Evolutionary conservation across 768 basidiomycete genomes (phyloP), one percentile per base, ranked within the genome.

Genomic region (Suillus luteus): DNA sequence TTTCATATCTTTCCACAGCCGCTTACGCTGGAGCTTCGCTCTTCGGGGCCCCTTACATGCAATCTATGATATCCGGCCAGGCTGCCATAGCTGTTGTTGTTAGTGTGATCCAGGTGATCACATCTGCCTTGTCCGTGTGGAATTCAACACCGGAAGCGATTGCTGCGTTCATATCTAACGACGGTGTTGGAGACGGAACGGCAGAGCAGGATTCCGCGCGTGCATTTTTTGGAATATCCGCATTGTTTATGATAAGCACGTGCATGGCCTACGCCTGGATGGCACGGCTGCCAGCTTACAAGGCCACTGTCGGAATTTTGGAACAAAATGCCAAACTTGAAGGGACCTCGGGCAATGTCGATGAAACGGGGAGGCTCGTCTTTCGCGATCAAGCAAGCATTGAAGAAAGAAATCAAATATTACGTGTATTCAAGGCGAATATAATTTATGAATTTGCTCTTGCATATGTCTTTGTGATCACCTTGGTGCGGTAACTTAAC

Each of bases 21-120:
- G 81, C 90, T 48, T 84, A 91, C 38, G 92, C 90, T 1, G 83
- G 92, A 31, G 92, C 93, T 2, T 87, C 92, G 0, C 77, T 93
- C 5, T 91, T 94, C 67, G 95, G 94, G 0, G 83, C 86, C 2
- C 73, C 81, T 8, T 87, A 87, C 14, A 83, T 95, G 59, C 90
- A 95, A 73, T 80, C 85, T 33, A 79, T 91, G 72, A 84, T 95
- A 81, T 86, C 92, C 2, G 94, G 93, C 8, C 92, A 95, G 75
- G 94, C 91, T 2, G 92, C 90, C 0, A 86, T 95, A 2, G 95
- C 88, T 0, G 91, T 96, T 12, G 87, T 86, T 2, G 87, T 95
- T 65, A 93, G 92, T 61, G 78, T 80, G 1, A 87, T 93, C 0
- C 93, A 95, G 69, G 82, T 94, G 11, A 64, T 86, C 46, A 87